These are phyloP conservation scores for Pleurotus salmoneostramineus DNA, from an alignment of 768 basidiomycete species.

Conservation along the genomic window DNA sequence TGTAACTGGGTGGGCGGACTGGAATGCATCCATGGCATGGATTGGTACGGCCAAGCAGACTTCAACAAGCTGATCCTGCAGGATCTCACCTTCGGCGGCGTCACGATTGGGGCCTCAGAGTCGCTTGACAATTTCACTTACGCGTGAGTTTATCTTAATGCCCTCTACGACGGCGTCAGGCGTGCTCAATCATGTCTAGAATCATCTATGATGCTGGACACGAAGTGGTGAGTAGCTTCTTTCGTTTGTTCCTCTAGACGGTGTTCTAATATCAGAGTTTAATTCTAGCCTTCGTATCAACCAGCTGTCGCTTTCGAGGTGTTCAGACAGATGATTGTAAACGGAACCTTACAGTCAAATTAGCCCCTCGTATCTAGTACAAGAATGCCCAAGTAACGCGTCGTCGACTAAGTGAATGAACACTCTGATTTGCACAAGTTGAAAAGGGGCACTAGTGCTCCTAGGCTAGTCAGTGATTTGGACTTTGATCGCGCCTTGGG, in stretches of 20 bases:
- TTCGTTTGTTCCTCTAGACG: not conserved
- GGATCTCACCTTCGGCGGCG: constrained; percentile 55
- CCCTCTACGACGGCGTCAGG: not conserved
- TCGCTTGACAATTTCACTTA: constrained; percentile 67
- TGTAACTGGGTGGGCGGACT: constrained; percentile 47
- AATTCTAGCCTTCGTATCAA: constrained; percentile 53
- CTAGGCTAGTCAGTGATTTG: constrained; percentile 48
- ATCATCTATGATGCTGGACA: constrained; percentile 58
- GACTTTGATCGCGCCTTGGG: constrained; percentile 68
- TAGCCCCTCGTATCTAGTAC: constrained; percentile 5
- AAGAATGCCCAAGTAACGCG: not conserved
- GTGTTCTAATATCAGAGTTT: not conserved
- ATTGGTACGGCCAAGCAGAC: constrained; percentile 39
- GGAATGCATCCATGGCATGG: constrained; percentile 37
- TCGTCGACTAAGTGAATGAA: not conserved
- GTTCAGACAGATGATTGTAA: constrained; percentile 50
- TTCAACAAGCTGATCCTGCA: constrained; percentile 32
- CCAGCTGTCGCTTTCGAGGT: constrained; percentile 55
- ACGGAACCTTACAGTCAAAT: constrained; percentile 51
- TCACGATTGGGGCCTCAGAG: constrained; percentile 51
- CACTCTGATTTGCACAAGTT: not conserved
- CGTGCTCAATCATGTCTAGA: constrained; percentile 21
- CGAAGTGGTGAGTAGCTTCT: constrained; percentile 46
- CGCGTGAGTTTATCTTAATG: constrained; percentile 39
- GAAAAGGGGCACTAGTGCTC: not conserved